Evolutionary conservation across 495 filamentous ascomycete genomes (phyloP), one percentile per base, ranked within the genome.

Genomic region (Penicillium subrubescens): DNA sequence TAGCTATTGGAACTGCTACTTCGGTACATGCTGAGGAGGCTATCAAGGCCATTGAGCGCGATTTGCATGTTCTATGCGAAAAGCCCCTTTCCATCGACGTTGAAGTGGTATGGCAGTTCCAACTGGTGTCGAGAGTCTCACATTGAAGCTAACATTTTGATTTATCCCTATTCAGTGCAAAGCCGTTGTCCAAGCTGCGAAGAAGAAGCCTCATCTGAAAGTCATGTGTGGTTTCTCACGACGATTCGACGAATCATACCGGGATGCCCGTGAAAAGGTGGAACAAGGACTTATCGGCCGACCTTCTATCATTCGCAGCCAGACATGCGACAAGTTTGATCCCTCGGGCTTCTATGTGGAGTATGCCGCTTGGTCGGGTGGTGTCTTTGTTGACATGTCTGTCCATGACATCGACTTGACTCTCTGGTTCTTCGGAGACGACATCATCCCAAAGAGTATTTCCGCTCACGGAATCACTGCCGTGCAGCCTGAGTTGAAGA

Each of bases 171-270:
- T 17, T 23, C n/a, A 67, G 61, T 63, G 65, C 52, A 59, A 57
- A 33, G 33, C 60, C 8, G 65, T 63, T n/a, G 52, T 63, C 5
- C 37, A 55, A 15, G 65, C 65, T 8, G 65, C 65, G 6, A 63
- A 58, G 52, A 67, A 67, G 60, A 61, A 63, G 51, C 52, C 83
- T 6, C 74, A 84, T 62, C 74, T 86, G 19, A 86, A 87, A 69
- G 81, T 86, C 34, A 85, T 88, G 82, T 86, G 83, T 62, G 85
- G 84, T 7, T 87, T 86, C 76, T 85, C 83, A 15, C 79, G 84
- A 4, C 82, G 85, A 31, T 87, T 88, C 72, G 84, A 87, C 65
- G 77, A 71, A 57, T 83, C 80, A 54, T 88, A 88, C 72, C 77
- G 82, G 3, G 82, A 84, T 54, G 85, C 84, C 15, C 72, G 73